Percentiles rank a stretch among this genome's conserved stretches.
Conservation (phyloP, 495 filamentous ascomycete genomes). For the Aspergillus steynii region DNA sequence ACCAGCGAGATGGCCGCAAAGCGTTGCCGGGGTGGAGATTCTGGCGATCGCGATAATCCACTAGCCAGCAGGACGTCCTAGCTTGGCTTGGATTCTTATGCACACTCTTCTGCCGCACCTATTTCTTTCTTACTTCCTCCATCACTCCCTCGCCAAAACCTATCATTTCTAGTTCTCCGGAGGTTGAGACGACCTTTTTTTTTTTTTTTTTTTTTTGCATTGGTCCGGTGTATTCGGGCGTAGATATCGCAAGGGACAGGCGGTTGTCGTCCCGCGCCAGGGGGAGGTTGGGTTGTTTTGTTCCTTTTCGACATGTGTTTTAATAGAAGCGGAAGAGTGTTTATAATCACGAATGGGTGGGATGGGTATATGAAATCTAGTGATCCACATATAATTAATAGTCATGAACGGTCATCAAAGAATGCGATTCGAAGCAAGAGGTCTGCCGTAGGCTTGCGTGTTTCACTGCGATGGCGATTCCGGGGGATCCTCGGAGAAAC, state of each 20-base stretch:
- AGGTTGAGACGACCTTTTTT: too few species aligned
- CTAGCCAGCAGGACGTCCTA: neutral
- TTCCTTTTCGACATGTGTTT: neutral
- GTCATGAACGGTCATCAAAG: neutral
- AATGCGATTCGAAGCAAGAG: neutral
- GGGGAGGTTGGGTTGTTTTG: neutral
- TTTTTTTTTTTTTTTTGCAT: too few species aligned
- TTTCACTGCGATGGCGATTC: neutral
- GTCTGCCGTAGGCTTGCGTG: neutral
- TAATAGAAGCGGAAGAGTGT: neutral
- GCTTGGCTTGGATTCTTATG: neutral
- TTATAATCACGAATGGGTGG: conserved; percentile 1
- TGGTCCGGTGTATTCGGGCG: neutral
- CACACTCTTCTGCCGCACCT: neutral
- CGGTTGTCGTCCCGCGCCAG: neutral
- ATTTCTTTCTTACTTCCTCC: neutral
- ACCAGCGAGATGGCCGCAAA: conserved; percentile 50
- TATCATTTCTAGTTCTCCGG: too few species aligned
- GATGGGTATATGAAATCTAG: neutral
- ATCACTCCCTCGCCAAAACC: too few species aligned
- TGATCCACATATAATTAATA: conserved; percentile 4
- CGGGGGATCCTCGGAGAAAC: neutral
- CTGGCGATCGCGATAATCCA: conserved; percentile 50
- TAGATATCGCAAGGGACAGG: neutral
- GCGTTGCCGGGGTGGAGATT: conserved; percentile 58